Evolutionary conservation across 1,284 basidiomycete genomes (phyloP).

Genomic region (Cutaneotrichosporon daszewskae): DNA sequence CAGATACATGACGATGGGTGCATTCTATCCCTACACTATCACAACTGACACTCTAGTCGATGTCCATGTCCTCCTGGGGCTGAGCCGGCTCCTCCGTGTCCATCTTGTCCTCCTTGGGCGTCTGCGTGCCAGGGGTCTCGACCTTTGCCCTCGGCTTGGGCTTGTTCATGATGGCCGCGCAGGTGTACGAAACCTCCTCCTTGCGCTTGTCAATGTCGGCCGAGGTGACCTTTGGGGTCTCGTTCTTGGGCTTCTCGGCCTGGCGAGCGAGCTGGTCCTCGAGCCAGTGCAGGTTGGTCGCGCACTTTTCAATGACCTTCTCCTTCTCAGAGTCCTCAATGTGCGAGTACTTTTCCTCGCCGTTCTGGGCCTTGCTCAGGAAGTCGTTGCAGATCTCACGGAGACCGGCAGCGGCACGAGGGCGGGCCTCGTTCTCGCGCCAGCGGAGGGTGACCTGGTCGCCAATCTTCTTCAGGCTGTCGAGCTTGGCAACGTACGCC

Average conservation of each 20-base stretch:
- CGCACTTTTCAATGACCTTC: conserved; percentile 56
- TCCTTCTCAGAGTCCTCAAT: conserved; percentile 82
- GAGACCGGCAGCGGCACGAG: conserved; percentile 62
- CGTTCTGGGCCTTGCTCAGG: conserved; percentile 69
- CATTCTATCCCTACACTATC: conserved; percentile 6
- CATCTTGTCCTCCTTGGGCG: conserved; percentile 63
- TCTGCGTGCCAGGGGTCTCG: conserved; percentile 56
- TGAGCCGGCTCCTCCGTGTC: conserved; percentile 32
- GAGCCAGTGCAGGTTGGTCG: conserved; percentile 84
- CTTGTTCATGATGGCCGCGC: conserved; percentile 73
- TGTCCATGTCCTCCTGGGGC: conserved; percentile 42
- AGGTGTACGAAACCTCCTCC: conserved; percentile 81
- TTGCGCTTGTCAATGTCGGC: conserved; percentile 78
- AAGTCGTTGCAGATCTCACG: conserved; percentile 81
- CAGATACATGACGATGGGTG: neutral
- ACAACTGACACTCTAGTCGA: conserved; percentile 29
- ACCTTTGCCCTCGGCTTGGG: conserved; percentile 71
- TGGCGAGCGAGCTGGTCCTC: conserved; percentile 81
- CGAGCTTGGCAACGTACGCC: conserved; percentile 72
- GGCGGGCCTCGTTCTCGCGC: conserved; percentile 73
- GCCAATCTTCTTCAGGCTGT: conserved; percentile 71
- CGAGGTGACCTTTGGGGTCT: conserved; percentile 71
- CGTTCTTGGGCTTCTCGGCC: conserved; percentile 76
- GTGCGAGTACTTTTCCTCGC: conserved; percentile 78
- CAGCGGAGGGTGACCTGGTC: conserved; percentile 76